Evolutionary conservation across 768 basidiomycete genomes (phyloP).

Genomic region (Amanita exitialis): DNA sequence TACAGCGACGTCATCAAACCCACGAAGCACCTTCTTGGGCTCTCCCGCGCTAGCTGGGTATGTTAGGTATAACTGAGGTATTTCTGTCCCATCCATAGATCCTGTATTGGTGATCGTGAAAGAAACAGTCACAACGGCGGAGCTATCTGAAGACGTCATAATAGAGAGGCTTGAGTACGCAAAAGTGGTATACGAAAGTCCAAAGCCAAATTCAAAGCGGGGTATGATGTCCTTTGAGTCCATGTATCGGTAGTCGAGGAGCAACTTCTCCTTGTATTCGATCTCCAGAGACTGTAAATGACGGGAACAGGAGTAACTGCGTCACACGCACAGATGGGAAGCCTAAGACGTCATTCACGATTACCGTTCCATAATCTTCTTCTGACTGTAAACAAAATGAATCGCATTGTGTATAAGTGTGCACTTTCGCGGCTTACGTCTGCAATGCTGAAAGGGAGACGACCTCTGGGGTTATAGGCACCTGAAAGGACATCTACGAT

Average conservation of each 20-base stretch:
- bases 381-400: constrained; percentile 14
- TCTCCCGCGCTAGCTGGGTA: constrained; percentile 37
- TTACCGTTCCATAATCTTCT: constrained; percentile 33
- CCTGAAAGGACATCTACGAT: constrained; percentile 76
- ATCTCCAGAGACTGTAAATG: constrained; percentile 26
- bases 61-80: constrained; percentile 43
- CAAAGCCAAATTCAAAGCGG: constrained; percentile 61
- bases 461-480: constrained; percentile 62
- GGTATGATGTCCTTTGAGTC: constrained; percentile 41
- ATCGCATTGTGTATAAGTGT: neutral
- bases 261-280: constrained; percentile 54
- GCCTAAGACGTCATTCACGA: constrained; percentile 31
- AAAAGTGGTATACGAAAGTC: constrained; percentile 68
- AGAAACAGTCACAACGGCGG: constrained; percentile 23
- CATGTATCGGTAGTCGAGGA: constrained; percentile 63
- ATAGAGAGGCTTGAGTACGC: constrained; percentile 43
- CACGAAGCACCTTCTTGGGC: constrained; percentile 38
- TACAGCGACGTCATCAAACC: constrained; percentile 38
- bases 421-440: constrained; percentile 26
- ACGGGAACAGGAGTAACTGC: constrained; percentile 8
- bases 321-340: constrained; percentile 24
- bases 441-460: constrained; percentile 67
- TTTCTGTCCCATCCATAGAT: constrained; percentile 37
- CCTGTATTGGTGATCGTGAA: constrained; percentile 43
- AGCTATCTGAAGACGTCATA: constrained; percentile 9